Evolutionary conservation across 768 basidiomycete species (phyloP), one percentile per base, ranked within the genome.

Genomic region (Crucibulum laeve): DNA sequence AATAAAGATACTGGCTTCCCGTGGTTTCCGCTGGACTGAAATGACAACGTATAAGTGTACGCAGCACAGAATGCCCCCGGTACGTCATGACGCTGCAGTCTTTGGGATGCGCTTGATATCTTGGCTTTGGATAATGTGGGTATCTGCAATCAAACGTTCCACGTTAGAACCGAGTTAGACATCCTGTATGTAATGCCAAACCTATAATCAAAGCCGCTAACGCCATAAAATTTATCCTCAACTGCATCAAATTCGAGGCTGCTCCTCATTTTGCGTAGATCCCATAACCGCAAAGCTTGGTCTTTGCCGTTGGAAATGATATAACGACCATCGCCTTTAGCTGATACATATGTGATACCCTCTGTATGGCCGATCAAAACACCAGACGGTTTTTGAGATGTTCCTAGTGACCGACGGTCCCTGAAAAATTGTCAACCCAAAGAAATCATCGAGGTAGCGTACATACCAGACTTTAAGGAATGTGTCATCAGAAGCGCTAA

Each of bases 21-120:
- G 96, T 99, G 4, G 91, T 92, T 60, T 92, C 87, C 4, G 73
- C 72, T 17, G 96, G 96, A 53, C 91, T 94, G 67, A 98, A 99
- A 66, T 97, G 87, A 59, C 94, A 97, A 43, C 96, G 77, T 53
- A 99, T 96, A 44, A 99, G 78, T 0, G 96, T 99, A 33, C 86
- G 77, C 33, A 95, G 65, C 18, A 98, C 91, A 8, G 80, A 71
- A 58, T 98, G 96, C 1, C 96, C 96, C 33, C 90, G 77, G 61
- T 91, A 99, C 1, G 89, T 87, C 94, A 95, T 95, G 25, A 98
- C 84, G 53, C 90, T 93, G 58, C 91, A 92, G 56, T 98, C 93
- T 45, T 75, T 68, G 4, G 92, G 95, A 63, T 94, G 94, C 8
- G 82, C 80, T 11, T 61, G 52, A 51, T 66, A 70, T 48, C 61